Conservation (phyloP, 495 filamentous ascomycete species). For the Oidiodendron maius region DNA sequence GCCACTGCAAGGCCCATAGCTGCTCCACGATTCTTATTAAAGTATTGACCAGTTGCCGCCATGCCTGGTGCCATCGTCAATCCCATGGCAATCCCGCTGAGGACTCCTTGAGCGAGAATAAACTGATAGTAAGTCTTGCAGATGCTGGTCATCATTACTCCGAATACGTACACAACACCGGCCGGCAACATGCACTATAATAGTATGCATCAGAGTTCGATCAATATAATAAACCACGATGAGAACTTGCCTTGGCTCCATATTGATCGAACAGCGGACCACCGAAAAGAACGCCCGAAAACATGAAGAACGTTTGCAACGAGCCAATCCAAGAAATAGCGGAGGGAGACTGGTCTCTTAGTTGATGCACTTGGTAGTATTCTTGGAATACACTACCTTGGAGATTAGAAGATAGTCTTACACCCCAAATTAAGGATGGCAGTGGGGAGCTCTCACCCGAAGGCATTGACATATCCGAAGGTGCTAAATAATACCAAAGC, state of each 20-base stretch:
- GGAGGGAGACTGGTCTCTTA: conserved; percentile 44
- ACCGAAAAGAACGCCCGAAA: conserved; percentile 12
- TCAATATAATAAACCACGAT: not conserved
- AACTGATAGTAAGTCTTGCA: conserved; percentile 66
- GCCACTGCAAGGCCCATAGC: conserved; percentile 64
- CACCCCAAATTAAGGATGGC: not conserved
- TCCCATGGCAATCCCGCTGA: conserved; percentile 67
- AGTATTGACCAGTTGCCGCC: conserved; percentile 66
- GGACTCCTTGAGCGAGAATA: conserved; percentile 69
- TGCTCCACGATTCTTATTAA: conserved; percentile 55
- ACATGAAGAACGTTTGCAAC: conserved; percentile 40
- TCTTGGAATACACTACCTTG: conserved; percentile 52
- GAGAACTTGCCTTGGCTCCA: conserved; percentile 11
- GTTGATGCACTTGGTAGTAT: conserved; percentile 52
- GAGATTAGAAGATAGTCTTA: not conserved
- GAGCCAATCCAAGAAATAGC: conserved; percentile 75
- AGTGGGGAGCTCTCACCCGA: conserved; percentile 47
- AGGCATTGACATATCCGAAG: conserved; percentile 50
- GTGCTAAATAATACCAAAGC: conserved; percentile 13
- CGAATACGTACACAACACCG: conserved; percentile 44
- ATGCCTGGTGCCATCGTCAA: conserved; percentile 65
- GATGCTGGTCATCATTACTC: conserved; percentile 65
- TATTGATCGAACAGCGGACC: conserved; percentile 21
- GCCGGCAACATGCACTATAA: conserved; percentile 14
- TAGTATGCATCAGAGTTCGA: not conserved